Evolutionary conservation across 2,329 filamentous ascomycete species (phyloP).

Genomic region (Hypoxylon sp.): DNA sequence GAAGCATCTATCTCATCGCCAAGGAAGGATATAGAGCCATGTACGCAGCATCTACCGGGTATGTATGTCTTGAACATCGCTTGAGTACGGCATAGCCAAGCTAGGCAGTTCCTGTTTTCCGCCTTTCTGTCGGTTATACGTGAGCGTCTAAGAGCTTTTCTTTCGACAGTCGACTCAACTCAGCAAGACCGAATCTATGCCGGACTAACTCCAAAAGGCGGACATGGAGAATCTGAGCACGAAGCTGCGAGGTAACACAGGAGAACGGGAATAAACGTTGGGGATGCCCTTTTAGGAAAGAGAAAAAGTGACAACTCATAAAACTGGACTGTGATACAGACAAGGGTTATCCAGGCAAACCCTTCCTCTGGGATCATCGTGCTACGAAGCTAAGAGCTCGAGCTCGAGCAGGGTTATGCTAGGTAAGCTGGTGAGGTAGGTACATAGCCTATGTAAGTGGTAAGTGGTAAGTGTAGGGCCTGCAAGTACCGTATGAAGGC

Average conservation of each 20-base stretch:
- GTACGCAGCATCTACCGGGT: too few relatives aligned
- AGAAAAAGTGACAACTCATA: slow-evolving; percentile 33
- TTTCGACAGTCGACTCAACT: not conserved
- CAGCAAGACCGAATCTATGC: too few relatives aligned
- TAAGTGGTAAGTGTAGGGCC: not conserved
- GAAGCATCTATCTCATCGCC: slow-evolving; percentile 8
- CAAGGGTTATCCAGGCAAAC: slow-evolving; percentile 22
- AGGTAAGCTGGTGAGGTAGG: not conserved
- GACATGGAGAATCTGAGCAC: not conserved
- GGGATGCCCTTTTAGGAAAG: slow-evolving; percentile 3
- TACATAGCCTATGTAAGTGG: too few relatives aligned
- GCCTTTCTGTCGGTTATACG: not conserved
- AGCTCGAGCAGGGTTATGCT: slow-evolving; percentile 10
- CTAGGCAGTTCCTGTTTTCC: not conserved
- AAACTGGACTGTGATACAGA: slow-evolving; percentile 25
- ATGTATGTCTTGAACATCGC: not conserved
- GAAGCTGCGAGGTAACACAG: slow-evolving; percentile 4
- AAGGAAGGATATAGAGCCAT: slow-evolving; percentile 9
- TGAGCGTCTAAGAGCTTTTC: not conserved
- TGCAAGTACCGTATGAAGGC: not conserved
- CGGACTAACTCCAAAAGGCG: not conserved
- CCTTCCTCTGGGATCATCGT: slow-evolving; percentile 32
- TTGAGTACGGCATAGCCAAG: slow-evolving; percentile 9
- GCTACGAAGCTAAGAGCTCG: slow-evolving; percentile 23
- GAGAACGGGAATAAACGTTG: slow-evolving; percentile 8